A percentile compares a stretch with the other conserved stretches of the same genome.
Conservation (phyloP, 2,329 filamentous ascomycete genomes). For the Stagonosporopsis vannaccii region DNA sequence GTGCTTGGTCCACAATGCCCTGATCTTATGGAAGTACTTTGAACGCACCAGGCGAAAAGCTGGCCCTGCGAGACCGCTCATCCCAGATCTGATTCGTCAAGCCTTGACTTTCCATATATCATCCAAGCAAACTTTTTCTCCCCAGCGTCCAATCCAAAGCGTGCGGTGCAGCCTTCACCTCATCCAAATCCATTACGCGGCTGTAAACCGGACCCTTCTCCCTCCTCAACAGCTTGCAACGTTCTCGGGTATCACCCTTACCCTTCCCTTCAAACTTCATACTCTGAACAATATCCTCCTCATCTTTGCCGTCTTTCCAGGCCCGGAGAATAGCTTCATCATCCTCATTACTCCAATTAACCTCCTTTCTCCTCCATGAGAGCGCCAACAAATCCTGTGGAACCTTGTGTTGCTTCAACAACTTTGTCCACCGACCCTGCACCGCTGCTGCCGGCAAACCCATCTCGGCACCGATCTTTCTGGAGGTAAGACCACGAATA, state of each 20-base stretch:
- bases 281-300: slow-evolving; percentile 4
- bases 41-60: no score
- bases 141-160: neutral
- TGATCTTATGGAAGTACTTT: no score
- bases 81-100: no score
- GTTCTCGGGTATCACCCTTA: slow-evolving; percentile 1
- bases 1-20: no score
- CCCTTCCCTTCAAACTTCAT: slow-evolving; percentile 2
- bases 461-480: slow-evolving; percentile 7
- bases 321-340: slow-evolving; percentile 13
- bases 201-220: slow-evolving; percentile 7
- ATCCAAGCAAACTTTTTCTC: slow-evolving; percentile 6
- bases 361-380: slow-evolving; percentile 1
- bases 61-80: no score
- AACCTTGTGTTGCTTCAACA: slow-evolving; percentile 8
- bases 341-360: slow-evolving; percentile 6
- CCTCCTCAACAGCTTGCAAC: neutral
- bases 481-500: neutral
- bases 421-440: slow-evolving; percentile 12
- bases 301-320: slow-evolving; percentile 1
- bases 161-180: neutral
- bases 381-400: slow-evolving; percentile 10
- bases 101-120: neutral
- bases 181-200: slow-evolving; percentile 5
- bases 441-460: slow-evolving; percentile 2